Percentiles rank a stretch among this genome's conserved stretches.
phyloP scores from a whole-genome alignment of 2,329 filamentous ascomycete species.

The Diaporthe humulicola region DNA sequence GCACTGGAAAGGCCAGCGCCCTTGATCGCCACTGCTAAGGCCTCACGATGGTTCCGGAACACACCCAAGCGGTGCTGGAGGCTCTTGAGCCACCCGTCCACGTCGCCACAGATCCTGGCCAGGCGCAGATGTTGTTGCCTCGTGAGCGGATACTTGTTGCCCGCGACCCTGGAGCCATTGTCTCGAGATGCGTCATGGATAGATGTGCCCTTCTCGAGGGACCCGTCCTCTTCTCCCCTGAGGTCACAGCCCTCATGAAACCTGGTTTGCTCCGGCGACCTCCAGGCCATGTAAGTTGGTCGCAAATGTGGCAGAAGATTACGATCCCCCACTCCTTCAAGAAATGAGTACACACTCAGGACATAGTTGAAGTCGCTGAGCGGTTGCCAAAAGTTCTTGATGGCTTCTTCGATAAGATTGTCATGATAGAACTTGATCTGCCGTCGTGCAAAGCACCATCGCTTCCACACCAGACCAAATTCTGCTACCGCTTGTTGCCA shows the following conservation, averaged over 20 bases:
- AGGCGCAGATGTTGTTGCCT: background rate
- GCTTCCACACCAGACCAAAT: slow-evolving; percentile 8
- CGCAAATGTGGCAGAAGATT: background rate
- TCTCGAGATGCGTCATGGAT: background rate
- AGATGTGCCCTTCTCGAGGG: background rate
- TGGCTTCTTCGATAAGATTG: background rate
- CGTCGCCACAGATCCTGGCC: slow-evolving; percentile 6
- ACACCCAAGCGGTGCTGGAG: background rate
- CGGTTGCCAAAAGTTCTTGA: background rate
- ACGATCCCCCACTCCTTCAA: background rate
- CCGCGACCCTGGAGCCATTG: background rate
- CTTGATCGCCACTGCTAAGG: background rate
- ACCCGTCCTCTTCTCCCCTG: background rate
- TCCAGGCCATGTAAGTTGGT: background rate
- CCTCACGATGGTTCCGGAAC: background rate
- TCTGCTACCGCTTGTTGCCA: background rate
- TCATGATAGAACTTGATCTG: background rate
- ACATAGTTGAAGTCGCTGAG: slow-evolving; percentile 21
- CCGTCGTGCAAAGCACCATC: background rate
- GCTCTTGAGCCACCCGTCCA: background rate
- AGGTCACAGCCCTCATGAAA: background rate
- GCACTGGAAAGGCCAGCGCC: too few relatives aligned
- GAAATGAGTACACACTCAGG: background rate
- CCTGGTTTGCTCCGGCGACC: slow-evolving; percentile 7
- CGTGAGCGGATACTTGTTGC: slow-evolving; percentile 12